A percentile compares a stretch with the other conserved stretches of the same genome.
Evolutionary conservation across 2,329 filamentous ascomycete genomes (phyloP).

Genomic region (Colletotrichum australisinense): DNA sequence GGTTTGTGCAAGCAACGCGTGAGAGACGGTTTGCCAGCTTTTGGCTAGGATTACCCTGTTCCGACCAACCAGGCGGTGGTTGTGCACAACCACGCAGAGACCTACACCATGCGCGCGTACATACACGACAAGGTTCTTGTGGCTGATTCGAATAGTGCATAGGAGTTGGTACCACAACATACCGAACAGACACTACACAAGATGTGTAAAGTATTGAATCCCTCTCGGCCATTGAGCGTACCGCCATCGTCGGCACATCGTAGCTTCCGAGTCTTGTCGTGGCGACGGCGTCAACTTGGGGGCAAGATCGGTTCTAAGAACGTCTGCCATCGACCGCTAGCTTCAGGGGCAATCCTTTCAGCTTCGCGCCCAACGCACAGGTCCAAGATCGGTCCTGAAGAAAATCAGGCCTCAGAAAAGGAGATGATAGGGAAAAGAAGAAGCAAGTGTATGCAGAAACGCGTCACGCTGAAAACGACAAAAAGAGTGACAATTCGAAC

Average conservation of each 20-base stretch:
- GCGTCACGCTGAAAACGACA: constrained; percentile 12
- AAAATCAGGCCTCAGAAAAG: background rate
- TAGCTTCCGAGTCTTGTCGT: background rate
- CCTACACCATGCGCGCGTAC: background rate
- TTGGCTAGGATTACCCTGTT: background rate
- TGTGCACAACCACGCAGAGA: background rate
- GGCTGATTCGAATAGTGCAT: background rate
- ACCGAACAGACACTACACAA: background rate
- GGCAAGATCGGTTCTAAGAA: constrained; percentile 1
- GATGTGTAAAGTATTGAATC: background rate
- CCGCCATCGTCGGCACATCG: background rate
- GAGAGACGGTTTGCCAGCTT: background rate
- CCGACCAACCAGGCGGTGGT: background rate
- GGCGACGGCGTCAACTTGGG: background rate
- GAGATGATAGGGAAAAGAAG: background rate
- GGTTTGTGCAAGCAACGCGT: constrained; percentile 4
- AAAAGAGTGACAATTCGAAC: background rate
- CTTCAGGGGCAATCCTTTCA: constrained; percentile 4
- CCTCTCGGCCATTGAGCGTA: background rate
- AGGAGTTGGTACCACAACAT: background rate
- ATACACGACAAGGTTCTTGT: background rate
- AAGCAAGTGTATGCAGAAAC: constrained; percentile 7
- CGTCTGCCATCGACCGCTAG: constrained; percentile 6
- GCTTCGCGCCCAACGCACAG: background rate
- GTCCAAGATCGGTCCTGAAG: background rate